Conservation (phyloP, 2,329 filamentous ascomycete genomes). For the Claviceps sp. region DNA sequence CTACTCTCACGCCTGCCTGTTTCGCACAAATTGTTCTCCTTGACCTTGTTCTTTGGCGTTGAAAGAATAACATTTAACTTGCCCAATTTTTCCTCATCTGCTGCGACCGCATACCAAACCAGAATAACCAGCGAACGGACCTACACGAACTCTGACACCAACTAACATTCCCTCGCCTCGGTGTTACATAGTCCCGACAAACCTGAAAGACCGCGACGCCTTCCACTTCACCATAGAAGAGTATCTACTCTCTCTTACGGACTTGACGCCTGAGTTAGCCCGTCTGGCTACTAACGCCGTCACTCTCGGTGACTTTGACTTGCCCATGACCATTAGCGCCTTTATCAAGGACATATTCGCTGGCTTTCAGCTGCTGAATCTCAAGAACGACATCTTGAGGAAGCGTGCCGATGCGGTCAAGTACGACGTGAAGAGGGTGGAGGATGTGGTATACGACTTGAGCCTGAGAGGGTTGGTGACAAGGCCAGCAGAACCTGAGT, state of each 20-base stretch:
- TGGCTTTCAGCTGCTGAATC: conserved; percentile 90
- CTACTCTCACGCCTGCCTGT: too few species aligned
- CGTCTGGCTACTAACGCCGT: conserved; percentile 91
- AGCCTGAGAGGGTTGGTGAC: conserved; percentile 73
- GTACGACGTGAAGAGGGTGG: conserved; percentile 94
- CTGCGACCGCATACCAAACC: too few species aligned
- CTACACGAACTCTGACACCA: neutral
- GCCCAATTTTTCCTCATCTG: too few species aligned
- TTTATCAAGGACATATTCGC: conserved; percentile 94
- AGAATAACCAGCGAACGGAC: too few species aligned
- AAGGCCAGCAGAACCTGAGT: conserved; percentile 18
- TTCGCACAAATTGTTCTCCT: too few species aligned
- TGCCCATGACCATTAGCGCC: conserved; percentile 75
- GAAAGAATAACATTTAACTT: too few species aligned
- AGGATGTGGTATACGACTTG: conserved; percentile 95
- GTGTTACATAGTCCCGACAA: conserved; percentile 57
- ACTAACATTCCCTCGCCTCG: neutral
- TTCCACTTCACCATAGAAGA: conserved; percentile 98
- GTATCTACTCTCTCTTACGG: conserved; percentile 80
- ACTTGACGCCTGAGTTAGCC: conserved; percentile 78
- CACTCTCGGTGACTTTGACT: conserved; percentile 68
- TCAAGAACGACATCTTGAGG: conserved; percentile 88
- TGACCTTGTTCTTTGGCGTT: too few species aligned
- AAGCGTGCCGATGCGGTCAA: conserved; percentile 88
- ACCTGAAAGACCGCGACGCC: conserved; percentile 74